Conservation (phyloP, 2,329 filamentous ascomycete genomes). For the Fonsecaea erecta region DNA sequence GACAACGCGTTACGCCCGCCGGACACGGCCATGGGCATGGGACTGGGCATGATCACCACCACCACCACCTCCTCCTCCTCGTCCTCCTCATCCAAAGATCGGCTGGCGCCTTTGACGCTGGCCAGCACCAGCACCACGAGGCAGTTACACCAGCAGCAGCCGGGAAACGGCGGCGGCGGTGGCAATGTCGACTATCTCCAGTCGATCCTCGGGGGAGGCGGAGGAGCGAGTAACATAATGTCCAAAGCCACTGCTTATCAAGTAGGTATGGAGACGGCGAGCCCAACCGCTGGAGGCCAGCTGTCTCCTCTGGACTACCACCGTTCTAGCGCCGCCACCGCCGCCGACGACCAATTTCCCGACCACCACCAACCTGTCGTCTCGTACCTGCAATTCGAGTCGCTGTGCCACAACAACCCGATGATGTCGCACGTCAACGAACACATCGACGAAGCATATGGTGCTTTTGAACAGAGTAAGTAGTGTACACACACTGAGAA, state of each 20-base stretch:
- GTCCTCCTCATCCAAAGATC: too few relatives aligned
- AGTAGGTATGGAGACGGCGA: not conserved
- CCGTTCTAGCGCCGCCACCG: not conserved
- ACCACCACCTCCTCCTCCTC: too few relatives aligned
- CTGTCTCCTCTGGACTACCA: not conserved
- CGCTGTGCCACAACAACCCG: conserved; percentile 15
- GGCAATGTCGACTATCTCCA: not conserved
- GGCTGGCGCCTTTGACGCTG: too few relatives aligned
- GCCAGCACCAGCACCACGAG: too few relatives aligned
- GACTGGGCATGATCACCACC: not conserved
- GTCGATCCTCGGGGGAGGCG: not conserved
- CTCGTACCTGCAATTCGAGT: conserved; percentile 26
- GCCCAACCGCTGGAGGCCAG: not conserved
- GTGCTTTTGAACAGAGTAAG: conserved; percentile 26
- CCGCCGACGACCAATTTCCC: not conserved
- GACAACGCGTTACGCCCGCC: conserved; percentile 23
- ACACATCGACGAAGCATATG: conserved; percentile 26
- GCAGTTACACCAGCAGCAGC: conserved; percentile 3
- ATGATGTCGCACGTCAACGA: conserved; percentile 13
- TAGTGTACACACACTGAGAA: not conserved
- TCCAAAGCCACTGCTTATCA: not conserved
- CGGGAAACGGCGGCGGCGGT: too few relatives aligned
- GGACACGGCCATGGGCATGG: not conserved
- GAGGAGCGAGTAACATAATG: not conserved
- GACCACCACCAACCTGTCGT: conserved; percentile 12